These are phyloP conservation scores for Chlamydomonas sp. DNA, from an alignment of 139 green algal genomes.

Conservation along the genomic window DNA sequence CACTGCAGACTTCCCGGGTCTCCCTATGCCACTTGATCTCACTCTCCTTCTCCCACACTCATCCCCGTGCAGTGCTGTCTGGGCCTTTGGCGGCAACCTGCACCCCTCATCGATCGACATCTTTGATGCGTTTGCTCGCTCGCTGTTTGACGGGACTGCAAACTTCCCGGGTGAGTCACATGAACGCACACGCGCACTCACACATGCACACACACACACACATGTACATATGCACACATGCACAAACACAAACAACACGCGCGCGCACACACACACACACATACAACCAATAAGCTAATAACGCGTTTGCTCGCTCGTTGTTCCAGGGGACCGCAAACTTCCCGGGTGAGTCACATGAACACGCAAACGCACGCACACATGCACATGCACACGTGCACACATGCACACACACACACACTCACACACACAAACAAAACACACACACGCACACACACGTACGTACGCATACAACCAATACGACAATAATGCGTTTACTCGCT, in stretches of 20 bases:
- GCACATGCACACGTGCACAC: too few species aligned
- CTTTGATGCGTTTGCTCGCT: conserved; percentile 54
- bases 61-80: conserved; percentile 17
- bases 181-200: neutral
- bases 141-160: conserved; percentile 32
- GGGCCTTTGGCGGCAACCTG: conserved; percentile 54
- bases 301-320: too few species aligned
- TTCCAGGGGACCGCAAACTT: too few species aligned
- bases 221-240: too few species aligned
- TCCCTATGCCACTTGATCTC: too few species aligned
- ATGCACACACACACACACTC: neutral
- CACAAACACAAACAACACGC: too few species aligned
- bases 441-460: conserved; percentile 49
- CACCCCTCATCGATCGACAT: conserved; percentile 23
- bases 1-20: too few species aligned
- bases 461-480: conserved; percentile 21
- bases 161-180: conserved; percentile 31
- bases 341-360: too few species aligned
- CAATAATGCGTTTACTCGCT: conserved; percentile 53
- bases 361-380: neutral
- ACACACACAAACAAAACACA: conserved; percentile 10
- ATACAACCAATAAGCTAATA: too few species aligned
- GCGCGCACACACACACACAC: too few species aligned
- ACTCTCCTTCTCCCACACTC: conserved; percentile 1
- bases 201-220: neutral